These are phyloP conservation scores for Jaltomata sinuosa DNA, from an alignment of 257 asterid species.

Conservation along the genomic window DNA sequence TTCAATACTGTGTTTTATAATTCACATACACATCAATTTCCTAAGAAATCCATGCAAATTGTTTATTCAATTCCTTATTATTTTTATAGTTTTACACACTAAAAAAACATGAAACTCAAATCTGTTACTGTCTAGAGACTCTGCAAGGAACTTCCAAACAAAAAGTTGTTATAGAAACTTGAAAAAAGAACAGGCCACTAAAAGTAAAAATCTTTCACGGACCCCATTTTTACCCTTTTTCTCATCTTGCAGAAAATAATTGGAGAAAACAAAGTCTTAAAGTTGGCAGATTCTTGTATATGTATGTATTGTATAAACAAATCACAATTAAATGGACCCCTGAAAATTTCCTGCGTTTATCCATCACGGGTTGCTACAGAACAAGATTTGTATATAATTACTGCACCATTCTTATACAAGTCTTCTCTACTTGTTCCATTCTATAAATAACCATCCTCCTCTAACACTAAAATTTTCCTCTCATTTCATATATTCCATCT, in stretches of 20 bases:
- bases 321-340: background rate
- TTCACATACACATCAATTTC: background rate
- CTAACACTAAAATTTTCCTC: background rate
- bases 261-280: background rate
- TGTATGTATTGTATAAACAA: background rate
- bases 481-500: background rate
- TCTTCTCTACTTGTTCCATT: background rate
- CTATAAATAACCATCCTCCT: background rate
- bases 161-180: background rate
- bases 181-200: background rate
- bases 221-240: background rate
- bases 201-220: background rate
- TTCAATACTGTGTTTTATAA: background rate
- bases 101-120: background rate
- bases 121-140: background rate
- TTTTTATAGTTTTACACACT: background rate
- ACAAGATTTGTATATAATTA: background rate
- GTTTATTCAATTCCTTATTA: background rate
- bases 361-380: background rate
- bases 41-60: background rate
- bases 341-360: background rate
- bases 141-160: background rate
- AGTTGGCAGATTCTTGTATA: background rate
- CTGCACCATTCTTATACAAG: background rate
- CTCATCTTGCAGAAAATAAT: background rate